phyloP scores from a whole-genome alignment of 139 green algal species.

The Asterochloris erici region DNA sequence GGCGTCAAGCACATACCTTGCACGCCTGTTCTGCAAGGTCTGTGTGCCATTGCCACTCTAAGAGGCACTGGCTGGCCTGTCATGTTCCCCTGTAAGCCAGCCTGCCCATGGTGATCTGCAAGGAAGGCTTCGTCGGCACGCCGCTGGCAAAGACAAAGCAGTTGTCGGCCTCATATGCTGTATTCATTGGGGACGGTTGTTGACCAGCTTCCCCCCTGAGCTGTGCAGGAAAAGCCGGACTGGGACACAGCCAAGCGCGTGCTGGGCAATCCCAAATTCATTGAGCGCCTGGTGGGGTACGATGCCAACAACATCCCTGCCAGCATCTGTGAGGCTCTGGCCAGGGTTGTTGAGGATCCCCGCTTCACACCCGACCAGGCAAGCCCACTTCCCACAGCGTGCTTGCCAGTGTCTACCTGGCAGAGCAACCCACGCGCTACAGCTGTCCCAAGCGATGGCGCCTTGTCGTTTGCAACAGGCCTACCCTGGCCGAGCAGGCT shows the following conservation, averaged over 20 bases:
- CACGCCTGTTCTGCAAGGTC: too few species aligned
- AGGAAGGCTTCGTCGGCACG: too few species aligned
- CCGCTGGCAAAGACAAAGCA: too few species aligned
- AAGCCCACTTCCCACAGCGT: not conserved
- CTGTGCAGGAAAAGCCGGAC: slow-evolving; percentile 38
- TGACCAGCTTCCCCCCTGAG: not conserved
- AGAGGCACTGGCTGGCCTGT: too few species aligned
- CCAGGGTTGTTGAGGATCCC: slow-evolving; percentile 13
- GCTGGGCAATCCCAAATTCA: slow-evolving; percentile 36
- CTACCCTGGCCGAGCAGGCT: not conserved
- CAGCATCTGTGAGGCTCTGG: slow-evolving; percentile 29
- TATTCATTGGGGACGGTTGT: not conserved
- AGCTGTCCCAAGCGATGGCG: not conserved
- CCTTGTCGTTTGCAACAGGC: not conserved
- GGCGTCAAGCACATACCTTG: too few species aligned
- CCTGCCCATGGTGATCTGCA: too few species aligned
- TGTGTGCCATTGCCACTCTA: too few species aligned
- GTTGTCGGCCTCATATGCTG: too few species aligned
- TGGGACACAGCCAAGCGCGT: slow-evolving; percentile 52
- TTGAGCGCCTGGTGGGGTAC: slow-evolving; percentile 51
- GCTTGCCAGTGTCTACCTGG: too few species aligned
- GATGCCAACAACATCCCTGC: slow-evolving; percentile 46
- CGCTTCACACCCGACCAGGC: slow-evolving; percentile 27
- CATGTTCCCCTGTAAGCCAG: too few species aligned
- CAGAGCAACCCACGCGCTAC: too few species aligned